Percentiles rank a stretch among this genome's conserved stretches.
Conservation (phyloP, 164 flowering plant genomes). For the Cinnamomum chago region DNA sequence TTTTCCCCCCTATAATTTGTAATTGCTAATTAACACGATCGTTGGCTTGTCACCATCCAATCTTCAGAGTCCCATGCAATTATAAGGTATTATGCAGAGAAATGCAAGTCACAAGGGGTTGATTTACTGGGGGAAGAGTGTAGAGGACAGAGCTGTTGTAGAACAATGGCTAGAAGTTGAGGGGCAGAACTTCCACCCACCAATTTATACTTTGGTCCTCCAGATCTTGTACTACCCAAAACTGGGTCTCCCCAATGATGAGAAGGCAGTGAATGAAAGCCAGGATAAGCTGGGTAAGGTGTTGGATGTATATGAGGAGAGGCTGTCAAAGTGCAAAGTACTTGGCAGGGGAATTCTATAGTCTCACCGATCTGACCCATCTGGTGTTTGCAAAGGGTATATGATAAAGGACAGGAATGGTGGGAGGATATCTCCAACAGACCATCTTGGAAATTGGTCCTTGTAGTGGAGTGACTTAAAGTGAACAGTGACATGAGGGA, state of each 20-base stretch:
- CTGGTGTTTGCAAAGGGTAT: conserved; percentile 23
- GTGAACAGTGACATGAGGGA: no score
- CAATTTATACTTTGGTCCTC: conserved; percentile 22
- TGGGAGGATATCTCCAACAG: conserved; percentile 32
- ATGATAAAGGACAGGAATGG: conserved; percentile 44
- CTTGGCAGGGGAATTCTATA: conserved; percentile 57
- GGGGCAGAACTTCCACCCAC: conserved; percentile 37
- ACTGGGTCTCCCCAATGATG: conserved; percentile 24
- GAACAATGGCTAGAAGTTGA: conserved; percentile 53
- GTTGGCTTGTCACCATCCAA: neutral
- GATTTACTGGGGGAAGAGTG: conserved; percentile 34
- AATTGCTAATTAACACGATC: neutral
- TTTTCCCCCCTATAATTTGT: neutral
- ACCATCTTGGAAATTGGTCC: conserved; percentile 28
- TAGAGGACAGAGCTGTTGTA: conserved; percentile 37
- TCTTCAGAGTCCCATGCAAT: conserved; percentile 43
- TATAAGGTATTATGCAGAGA: conserved; percentile 38
- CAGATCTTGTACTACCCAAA: conserved; percentile 25
- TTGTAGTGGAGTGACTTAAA: neutral
- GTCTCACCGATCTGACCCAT: conserved; percentile 46
- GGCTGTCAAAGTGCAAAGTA: conserved; percentile 46
- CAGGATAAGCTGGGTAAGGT: conserved; percentile 44
- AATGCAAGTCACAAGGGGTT: conserved; percentile 37
- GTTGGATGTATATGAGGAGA: conserved; percentile 45
- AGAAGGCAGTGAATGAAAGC: conserved; percentile 25